These are phyloP conservation scores for Diplodia corticola DNA, from an alignment of 2,329 filamentous ascomycete species.

Conservation along the genomic window DNA sequence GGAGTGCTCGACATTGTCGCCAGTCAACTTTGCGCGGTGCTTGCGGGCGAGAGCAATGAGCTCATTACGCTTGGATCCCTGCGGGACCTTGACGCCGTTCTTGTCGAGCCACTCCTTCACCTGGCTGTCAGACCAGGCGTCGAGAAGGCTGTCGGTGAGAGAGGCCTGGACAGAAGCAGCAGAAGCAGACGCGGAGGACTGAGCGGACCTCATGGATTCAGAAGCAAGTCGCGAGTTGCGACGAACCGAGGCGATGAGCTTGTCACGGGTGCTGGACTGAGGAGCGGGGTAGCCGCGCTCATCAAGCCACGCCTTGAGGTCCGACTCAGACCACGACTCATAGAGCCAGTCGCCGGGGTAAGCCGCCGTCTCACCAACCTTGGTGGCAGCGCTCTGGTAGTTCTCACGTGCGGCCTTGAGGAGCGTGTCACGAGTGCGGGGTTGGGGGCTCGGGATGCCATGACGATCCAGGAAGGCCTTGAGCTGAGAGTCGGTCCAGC, in stretches of 20 bases:
- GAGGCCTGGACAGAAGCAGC: conserved; percentile 65
- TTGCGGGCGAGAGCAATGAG: conserved; percentile 85
- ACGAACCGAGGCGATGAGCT: conserved; percentile 83
- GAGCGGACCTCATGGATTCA: conserved; percentile 61
- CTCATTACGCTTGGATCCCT: conserved; percentile 88
- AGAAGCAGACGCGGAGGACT: conserved; percentile 57
- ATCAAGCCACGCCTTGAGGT: conserved; percentile 92
- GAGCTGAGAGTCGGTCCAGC: conserved; percentile 89
- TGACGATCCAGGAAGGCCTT: conserved; percentile 92
- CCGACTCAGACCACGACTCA: conserved; percentile 85
- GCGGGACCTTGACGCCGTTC: conserved; percentile 84
- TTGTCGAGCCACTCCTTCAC: conserved; percentile 93
- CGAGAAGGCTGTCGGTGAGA: conserved; percentile 79
- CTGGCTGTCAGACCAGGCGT: conserved; percentile 85
- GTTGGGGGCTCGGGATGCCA: conserved; percentile 82
- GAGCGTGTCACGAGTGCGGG: conserved; percentile 79
- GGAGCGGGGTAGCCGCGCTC: conserved; percentile 81
- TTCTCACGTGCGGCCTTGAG: conserved; percentile 75
- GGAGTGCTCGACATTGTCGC: conserved; percentile 57
- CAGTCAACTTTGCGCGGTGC: conserved; percentile 71
- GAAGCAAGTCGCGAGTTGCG: conserved; percentile 84
- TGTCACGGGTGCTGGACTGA: conserved; percentile 81
- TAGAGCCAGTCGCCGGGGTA: conserved; percentile 98
- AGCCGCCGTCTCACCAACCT: conserved; percentile 70
- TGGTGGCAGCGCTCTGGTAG: conserved; percentile 77